Conservation (phyloP, 352 stramenopile genomes). For the Phytophthora palmivora region DNA sequence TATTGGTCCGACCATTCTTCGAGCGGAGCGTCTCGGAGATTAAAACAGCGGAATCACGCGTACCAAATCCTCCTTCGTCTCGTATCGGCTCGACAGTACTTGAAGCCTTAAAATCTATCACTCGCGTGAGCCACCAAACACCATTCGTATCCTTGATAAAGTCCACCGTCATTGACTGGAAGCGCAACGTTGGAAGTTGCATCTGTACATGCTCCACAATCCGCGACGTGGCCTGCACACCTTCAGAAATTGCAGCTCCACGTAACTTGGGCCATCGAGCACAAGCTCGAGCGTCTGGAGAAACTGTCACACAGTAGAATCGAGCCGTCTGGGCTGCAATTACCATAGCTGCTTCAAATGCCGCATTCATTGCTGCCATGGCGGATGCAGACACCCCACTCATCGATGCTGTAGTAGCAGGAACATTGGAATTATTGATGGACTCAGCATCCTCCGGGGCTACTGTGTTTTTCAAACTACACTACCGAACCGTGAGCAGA, state of each 20-base stretch:
- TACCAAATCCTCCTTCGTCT: slow-evolving; percentile 17
- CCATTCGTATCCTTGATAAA: slow-evolving; percentile 74
- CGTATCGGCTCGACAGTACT: slow-evolving; percentile 20
- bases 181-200: slow-evolving; percentile 64
- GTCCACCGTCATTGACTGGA: slow-evolving; percentile 64
- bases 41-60: slow-evolving; percentile 50
- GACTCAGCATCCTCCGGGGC: slow-evolving; percentile 16
- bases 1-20: slow-evolving; percentile 39
- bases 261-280: slow-evolving; percentile 60
- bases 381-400: slow-evolving; percentile 11
- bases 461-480: slow-evolving; percentile 44
- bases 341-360: slow-evolving; percentile 38
- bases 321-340: slow-evolving; percentile 30
- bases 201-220: slow-evolving; percentile 71
- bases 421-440: background rate
- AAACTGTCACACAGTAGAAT: slow-evolving; percentile 52
- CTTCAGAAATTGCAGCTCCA: slow-evolving; percentile 60
- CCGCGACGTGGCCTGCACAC: slow-evolving; percentile 51
- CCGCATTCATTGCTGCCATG: slow-evolving; percentile 29
- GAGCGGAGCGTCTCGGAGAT: slow-evolving; percentile 54
- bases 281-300: slow-evolving; percentile 41
- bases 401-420: background rate
- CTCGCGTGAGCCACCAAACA: slow-evolving; percentile 75
- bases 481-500: slow-evolving; percentile 36
- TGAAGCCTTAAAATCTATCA: slow-evolving; percentile 59